phyloP scores from a whole-genome alignment of 768 basidiomycete genomes.

The Leccinum incarnatum region DNA sequence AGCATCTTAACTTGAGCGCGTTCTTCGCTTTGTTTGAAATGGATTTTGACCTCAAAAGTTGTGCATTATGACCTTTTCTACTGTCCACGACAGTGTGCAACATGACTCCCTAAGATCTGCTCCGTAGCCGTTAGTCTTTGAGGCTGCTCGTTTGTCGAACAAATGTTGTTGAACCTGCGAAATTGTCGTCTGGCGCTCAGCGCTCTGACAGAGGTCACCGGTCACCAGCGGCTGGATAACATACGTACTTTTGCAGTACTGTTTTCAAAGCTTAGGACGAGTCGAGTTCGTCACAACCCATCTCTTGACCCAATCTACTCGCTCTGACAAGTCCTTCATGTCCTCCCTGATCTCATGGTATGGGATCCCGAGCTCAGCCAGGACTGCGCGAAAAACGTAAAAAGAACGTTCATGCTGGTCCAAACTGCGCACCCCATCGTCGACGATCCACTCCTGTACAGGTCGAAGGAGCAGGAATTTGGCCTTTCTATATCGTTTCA shows the following conservation, averaged over 20 bases:
- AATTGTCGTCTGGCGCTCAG: background rate
- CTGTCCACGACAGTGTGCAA: background rate
- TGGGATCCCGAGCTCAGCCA: slow-evolving; percentile 42
- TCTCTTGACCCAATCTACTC: slow-evolving; percentile 23
- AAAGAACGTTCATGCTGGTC: slow-evolving; percentile 46
- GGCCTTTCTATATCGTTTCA: slow-evolving; percentile 45
- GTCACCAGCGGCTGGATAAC: background rate
- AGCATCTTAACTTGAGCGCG: slow-evolving; percentile 4
- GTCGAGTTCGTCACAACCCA: slow-evolving; percentile 5
- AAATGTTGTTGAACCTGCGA: background rate
- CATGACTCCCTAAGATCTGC: background rate
- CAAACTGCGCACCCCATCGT: slow-evolving; percentile 60
- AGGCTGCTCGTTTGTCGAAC: background rate
- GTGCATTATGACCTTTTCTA: slow-evolving; percentile 31
- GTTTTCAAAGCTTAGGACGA: slow-evolving; percentile 10
- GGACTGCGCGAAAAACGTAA: slow-evolving; percentile 37
- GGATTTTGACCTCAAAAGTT: slow-evolving; percentile 21
- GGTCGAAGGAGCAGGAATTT: slow-evolving; percentile 54
- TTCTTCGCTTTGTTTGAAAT: slow-evolving; percentile 8
- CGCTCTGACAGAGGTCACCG: background rate
- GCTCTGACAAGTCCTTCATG: slow-evolving; percentile 36
- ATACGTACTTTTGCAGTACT: background rate
- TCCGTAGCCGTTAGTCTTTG: slow-evolving; percentile 9
- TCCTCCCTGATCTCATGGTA: slow-evolving; percentile 47
- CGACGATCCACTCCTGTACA: slow-evolving; percentile 56